Evolutionary conservation across 139 green algal genomes (phyloP).

Genomic region (Chlamydomonas sp.): DNA sequence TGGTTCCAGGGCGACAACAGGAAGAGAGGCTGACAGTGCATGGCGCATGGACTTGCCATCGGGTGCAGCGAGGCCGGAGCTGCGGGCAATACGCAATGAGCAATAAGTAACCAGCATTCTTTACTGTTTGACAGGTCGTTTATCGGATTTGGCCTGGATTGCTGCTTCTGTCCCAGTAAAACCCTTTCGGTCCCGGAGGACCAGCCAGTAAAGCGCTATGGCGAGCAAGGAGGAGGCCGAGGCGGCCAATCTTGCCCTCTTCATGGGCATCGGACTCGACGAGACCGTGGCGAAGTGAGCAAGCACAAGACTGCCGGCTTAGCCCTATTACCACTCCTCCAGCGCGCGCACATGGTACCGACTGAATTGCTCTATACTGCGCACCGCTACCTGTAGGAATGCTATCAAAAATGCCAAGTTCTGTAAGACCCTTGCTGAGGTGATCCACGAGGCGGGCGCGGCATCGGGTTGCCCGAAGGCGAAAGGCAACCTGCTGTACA

Average conservation of each 20-base stretch:
- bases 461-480: conserved; percentile 75
- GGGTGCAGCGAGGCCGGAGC: no score
- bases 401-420: conserved; percentile 85
- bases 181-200: no score
- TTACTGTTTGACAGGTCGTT: no score
- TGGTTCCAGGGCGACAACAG: no score
- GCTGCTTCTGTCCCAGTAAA: no score
- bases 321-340: not conserved
- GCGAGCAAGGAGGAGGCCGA: conserved; percentile 52
- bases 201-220: not conserved
- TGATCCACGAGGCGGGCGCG: conserved; percentile 79
- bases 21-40: no score
- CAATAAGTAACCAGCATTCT: no score
- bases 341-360: not conserved
- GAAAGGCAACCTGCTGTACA: conserved; percentile 85
- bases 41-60: no score
- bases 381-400: conserved; percentile 55
- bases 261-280: conserved; percentile 75
- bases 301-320: not conserved
- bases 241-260: conserved; percentile 56
- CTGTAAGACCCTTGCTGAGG: conserved; percentile 66
- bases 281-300: conserved; percentile 78
- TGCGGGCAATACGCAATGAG: no score
- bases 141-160: no score
- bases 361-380: not conserved